Percentiles rank a stretch among this genome's conserved stretches.
phyloP scores from a whole-genome alignment of 257 asterid species.

The Ehretia macrophylla region DNA sequence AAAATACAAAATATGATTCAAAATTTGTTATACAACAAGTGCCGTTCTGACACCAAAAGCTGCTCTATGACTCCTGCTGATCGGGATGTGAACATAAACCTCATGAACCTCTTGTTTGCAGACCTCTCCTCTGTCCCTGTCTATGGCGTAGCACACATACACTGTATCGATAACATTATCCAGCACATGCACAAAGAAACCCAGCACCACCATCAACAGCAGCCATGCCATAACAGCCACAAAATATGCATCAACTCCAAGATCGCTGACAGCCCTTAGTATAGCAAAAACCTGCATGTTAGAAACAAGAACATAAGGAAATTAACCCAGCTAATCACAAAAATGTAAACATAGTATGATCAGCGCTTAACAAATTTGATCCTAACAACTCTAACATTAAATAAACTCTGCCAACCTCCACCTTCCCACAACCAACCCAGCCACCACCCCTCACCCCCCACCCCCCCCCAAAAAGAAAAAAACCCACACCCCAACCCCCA shows the following conservation, averaged over 20 bases:
- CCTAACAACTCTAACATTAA: too few species aligned
- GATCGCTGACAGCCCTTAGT: slow-evolving; percentile 47
- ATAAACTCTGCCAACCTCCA: too few species aligned
- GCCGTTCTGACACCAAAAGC: slow-evolving; percentile 56
- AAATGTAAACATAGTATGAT: not conserved
- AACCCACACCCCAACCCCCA: too few species aligned
- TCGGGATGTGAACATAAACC: slow-evolving; percentile 88
- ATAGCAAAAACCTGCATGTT: slow-evolving; percentile 63
- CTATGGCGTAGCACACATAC: slow-evolving; percentile 87
- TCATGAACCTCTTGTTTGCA: slow-evolving; percentile 82
- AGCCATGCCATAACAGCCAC: slow-evolving; percentile 74
- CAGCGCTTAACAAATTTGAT: too few species aligned
- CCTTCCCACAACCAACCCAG: too few species aligned
- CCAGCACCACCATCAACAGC: slow-evolving; percentile 57
- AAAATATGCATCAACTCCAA: slow-evolving; percentile 69
- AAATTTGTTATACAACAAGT: slow-evolving; percentile 34
- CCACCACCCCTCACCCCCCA: too few species aligned
- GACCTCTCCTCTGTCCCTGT: slow-evolving; percentile 86
- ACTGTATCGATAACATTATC: slow-evolving; percentile 80
- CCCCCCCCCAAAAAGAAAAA: too few species aligned
- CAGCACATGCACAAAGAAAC: slow-evolving; percentile 69
- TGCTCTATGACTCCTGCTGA: slow-evolving; percentile 75
- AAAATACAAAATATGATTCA: slow-evolving; percentile 25
- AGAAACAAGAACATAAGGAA: not conserved
- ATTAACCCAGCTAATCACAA: not conserved